Evolutionary conservation across 208 protist genomes (phyloP).

Genomic region (Leishmania gerbilli): DNA sequence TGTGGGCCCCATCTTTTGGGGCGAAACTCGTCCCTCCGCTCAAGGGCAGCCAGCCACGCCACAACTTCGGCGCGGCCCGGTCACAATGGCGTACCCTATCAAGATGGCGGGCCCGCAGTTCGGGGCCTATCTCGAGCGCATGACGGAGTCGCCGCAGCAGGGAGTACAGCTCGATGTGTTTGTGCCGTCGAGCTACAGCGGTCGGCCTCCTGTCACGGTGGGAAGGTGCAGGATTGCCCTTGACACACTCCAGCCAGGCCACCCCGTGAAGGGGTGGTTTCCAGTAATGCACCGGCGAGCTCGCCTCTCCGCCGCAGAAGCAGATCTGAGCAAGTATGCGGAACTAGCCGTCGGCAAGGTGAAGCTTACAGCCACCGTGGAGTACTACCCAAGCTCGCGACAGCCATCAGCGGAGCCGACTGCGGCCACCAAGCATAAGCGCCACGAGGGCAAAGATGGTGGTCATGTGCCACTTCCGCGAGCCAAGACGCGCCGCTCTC

Average conservation of each 20-base stretch:
- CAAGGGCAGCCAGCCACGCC: slow-evolving; percentile 72
- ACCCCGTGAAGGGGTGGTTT: slow-evolving; percentile 72
- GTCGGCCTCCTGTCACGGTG: slow-evolving; percentile 55
- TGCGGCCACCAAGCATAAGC: slow-evolving; percentile 15
- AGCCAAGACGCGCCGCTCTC: slow-evolving; percentile 27
- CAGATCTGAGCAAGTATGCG: neutral
- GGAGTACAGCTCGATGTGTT: slow-evolving; percentile 79
- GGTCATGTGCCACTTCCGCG: slow-evolving; percentile 13
- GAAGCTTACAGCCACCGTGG: slow-evolving; percentile 51
- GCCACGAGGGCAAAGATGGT: slow-evolving; percentile 14
- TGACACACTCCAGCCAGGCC: slow-evolving; percentile 40
- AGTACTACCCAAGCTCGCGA: slow-evolving; percentile 40
- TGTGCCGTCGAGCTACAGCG: slow-evolving; percentile 85
- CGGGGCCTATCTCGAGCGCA: slow-evolving; percentile 59
- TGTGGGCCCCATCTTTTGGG: slow-evolving; percentile 80
- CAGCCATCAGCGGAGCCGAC: neutral
- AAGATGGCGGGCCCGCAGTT: slow-evolving; percentile 66
- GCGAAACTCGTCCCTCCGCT: slow-evolving; percentile 59
- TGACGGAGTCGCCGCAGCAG: slow-evolving; percentile 51
- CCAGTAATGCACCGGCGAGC: slow-evolving; percentile 51
- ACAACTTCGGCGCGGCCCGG: slow-evolving; percentile 44
- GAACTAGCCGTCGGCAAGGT: slow-evolving; percentile 50
- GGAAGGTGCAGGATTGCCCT: slow-evolving; percentile 65
- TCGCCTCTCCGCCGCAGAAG: neutral
- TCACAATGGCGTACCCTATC: slow-evolving; percentile 73